Conservation (phyloP, 2,329 filamentous ascomycete species). For the Diaporthe caulivora region DNA sequence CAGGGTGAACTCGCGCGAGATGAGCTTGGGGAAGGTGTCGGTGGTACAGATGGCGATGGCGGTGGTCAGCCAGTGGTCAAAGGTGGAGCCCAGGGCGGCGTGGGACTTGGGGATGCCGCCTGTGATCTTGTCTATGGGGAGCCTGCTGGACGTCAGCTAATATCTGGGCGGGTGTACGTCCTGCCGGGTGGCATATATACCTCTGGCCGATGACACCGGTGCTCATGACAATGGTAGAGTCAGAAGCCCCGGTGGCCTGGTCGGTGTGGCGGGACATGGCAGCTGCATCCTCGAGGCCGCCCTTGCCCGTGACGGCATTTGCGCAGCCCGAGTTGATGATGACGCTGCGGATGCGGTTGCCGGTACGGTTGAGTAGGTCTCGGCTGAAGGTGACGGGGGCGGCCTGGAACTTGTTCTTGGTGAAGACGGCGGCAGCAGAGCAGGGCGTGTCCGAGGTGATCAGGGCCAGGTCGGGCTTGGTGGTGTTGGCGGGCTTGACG, state of each 20-base stretch:
- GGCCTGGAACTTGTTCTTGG: constrained; percentile 97
- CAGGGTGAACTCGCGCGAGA: constrained; percentile 85
- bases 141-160: constrained; percentile 58
- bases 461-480: constrained; percentile 90
- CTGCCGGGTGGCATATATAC: constrained; percentile 53
- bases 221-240: constrained; percentile 92
- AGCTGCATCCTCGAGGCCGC: constrained; percentile 88
- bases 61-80: constrained; percentile 87
- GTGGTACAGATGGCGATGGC: constrained; percentile 97
- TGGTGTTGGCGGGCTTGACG: constrained; percentile 93
- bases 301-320: constrained; percentile 94
- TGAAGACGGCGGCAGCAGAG: constrained; percentile 92
- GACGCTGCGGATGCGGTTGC: constrained; percentile 82
- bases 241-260: constrained; percentile 62
- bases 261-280: constrained; percentile 87
- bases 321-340: constrained; percentile 97
- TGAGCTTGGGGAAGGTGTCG: constrained; percentile 96
- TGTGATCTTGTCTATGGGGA: constrained; percentile 93
- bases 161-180: neutral
- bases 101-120: constrained; percentile 83
- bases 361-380: constrained; percentile 74
- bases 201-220: constrained; percentile 97
- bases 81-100: constrained; percentile 76
- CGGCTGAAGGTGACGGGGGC: constrained; percentile 91
- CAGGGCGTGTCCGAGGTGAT: constrained; percentile 89